Evolutionary conservation across 768 basidiomycete species (phyloP).

Genomic region (Suillus alpinus): DNA sequence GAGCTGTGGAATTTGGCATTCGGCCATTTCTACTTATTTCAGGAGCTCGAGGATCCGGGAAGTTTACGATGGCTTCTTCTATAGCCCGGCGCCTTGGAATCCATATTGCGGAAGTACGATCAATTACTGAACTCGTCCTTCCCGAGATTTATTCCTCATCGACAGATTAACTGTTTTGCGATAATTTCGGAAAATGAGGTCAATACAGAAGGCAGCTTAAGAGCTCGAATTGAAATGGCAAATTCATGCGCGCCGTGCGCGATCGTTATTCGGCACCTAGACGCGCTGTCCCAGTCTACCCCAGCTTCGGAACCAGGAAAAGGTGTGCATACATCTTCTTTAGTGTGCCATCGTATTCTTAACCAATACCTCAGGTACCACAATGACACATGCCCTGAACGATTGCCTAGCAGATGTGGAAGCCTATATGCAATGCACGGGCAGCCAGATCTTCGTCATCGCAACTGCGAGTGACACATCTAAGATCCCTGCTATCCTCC

Average conservation of each 20-base stretch:
- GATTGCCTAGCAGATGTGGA: constrained; percentile 58
- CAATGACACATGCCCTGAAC: constrained; percentile 53
- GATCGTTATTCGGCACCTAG: constrained; percentile 73
- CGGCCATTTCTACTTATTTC: constrained; percentile 73
- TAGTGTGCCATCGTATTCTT: not conserved
- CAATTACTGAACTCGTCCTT: not conserved
- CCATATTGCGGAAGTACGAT: constrained; percentile 70
- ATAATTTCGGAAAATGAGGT: constrained; percentile 73
- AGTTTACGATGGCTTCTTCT: constrained; percentile 58
- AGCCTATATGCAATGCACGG: constrained; percentile 55
- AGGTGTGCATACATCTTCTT: constrained; percentile 39
- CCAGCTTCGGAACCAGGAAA: constrained; percentile 63
- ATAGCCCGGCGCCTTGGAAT: constrained; percentile 67
- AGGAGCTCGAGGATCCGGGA: constrained; percentile 80
- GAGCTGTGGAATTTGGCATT: constrained; percentile 58
- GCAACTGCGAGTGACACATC: constrained; percentile 70
- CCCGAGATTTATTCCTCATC: not conserved
- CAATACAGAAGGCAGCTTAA: constrained; percentile 72
- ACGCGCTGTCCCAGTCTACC: constrained; percentile 72
- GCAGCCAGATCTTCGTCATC: constrained; percentile 69
- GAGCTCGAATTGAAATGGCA: constrained; percentile 75
- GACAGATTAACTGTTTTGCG: constrained; percentile 83
- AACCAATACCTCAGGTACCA: constrained; percentile 43
- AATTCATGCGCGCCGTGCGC: constrained; percentile 80
- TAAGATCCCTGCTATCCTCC: constrained; percentile 58